These are phyloP conservation scores for Coemansia sp. DNA, from an alignment of 192 early-diverging fungal genomes.

Conservation along the genomic window DNA sequence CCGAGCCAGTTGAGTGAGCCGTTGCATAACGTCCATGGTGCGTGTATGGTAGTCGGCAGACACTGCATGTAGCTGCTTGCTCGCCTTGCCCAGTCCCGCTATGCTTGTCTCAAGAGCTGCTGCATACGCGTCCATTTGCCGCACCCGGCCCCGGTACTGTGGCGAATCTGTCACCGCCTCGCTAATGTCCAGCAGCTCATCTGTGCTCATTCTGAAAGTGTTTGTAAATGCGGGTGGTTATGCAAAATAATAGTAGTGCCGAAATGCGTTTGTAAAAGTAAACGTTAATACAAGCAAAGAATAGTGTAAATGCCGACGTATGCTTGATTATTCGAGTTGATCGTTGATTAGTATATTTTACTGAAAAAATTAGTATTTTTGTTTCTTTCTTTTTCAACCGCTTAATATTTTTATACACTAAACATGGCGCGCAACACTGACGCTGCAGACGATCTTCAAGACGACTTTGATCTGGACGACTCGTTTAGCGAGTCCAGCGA, in stretches of 20 bases:
- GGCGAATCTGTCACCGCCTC: conserved; percentile 49
- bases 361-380: conserved; percentile 9
- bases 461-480: conserved; percentile 50
- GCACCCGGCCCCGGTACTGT: conserved; percentile 34
- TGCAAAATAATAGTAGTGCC: too few relatives aligned
- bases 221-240: too few relatives aligned
- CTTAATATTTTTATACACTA: background rate
- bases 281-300: too few relatives aligned
- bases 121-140: conserved; percentile 41
- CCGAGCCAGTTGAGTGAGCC: conserved; percentile 13
- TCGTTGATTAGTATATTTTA: background rate
- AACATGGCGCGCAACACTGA: conserved; percentile 18
- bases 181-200: conserved; percentile 33
- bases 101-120: conserved; percentile 33
- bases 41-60: conserved; percentile 24
- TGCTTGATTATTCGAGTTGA: too few relatives aligned
- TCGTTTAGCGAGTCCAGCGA: conserved; percentile 8
- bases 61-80: conserved; percentile 23
- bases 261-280: too few relatives aligned
- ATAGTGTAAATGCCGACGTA: too few relatives aligned
- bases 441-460: conserved; percentile 40
- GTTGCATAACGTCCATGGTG: conserved; percentile 17
- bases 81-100: conserved; percentile 34
- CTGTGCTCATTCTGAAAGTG: conserved; percentile 5
- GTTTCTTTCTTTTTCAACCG: background rate